phyloP scores from a whole-genome alignment of 352 stramenopile species.

The Aphanomyces cochlioides region DNA sequence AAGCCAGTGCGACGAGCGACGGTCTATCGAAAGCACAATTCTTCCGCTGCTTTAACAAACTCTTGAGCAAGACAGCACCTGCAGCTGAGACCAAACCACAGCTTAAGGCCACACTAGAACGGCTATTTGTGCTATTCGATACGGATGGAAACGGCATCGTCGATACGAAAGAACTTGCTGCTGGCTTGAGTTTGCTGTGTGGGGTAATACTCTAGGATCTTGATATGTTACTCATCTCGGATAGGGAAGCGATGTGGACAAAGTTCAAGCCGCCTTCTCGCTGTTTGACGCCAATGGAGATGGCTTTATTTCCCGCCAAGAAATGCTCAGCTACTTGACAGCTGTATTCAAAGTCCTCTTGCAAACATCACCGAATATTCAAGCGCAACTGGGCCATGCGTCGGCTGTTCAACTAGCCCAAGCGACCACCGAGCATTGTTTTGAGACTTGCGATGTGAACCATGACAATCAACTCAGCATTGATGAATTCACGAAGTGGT shows the following conservation, averaged over 20 bases:
- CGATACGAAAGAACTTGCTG: slow-evolving; percentile 81
- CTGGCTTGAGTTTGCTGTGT: slow-evolving; percentile 84
- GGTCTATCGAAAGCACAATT: slow-evolving; percentile 64
- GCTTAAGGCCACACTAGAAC: slow-evolving; percentile 35
- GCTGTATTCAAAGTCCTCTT: slow-evolving; percentile 85
- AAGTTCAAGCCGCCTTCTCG: slow-evolving; percentile 72
- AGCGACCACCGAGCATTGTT: slow-evolving; percentile 45
- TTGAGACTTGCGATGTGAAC: slow-evolving; percentile 38
- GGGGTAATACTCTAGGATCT: slow-evolving; percentile 40
- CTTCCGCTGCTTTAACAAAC: slow-evolving; percentile 81
- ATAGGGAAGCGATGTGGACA: slow-evolving; percentile 42
- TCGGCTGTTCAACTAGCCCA: slow-evolving; percentile 14
- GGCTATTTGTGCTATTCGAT: slow-evolving; percentile 83
- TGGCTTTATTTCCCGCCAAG: slow-evolving; percentile 68
- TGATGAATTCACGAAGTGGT: slow-evolving; percentile 34
- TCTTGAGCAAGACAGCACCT: slow-evolving; percentile 49
- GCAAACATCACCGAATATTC: slow-evolving; percentile 67
- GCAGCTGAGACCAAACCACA: slow-evolving; percentile 38
- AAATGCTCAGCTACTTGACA: slow-evolving; percentile 82
- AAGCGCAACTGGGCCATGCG: slow-evolving; percentile 50
- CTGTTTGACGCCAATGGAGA: slow-evolving; percentile 82
- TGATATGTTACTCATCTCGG: background rate
- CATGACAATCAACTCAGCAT: slow-evolving; percentile 35
- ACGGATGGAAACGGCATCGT: slow-evolving; percentile 71
- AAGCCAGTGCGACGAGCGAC: slow-evolving; percentile 62